Evolutionary conservation across 352 stramenopile genomes (phyloP), one percentile per base, ranked within the genome.

Genomic region (Poterioochromonas sp.): DNA sequence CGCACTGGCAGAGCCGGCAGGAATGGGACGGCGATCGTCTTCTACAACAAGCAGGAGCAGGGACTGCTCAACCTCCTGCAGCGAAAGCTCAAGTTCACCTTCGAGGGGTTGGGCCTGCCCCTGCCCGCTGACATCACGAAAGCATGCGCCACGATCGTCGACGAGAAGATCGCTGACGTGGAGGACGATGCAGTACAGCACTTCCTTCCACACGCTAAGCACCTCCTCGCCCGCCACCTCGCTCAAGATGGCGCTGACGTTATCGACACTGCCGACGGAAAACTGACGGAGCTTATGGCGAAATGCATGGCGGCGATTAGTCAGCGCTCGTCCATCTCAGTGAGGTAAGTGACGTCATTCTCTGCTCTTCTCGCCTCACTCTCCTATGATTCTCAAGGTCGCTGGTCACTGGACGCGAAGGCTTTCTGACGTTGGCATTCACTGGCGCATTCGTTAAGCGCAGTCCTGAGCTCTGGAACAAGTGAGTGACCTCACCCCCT

Each of bases 21-120:
- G 78, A 96, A 95, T 80, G 96, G 95, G 65, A 90, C 96, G 79
- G 98, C 95, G 81, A 92, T 99, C 81, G 98, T 93, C 34, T 88
- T 99, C 53, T 97, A 94, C 83, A 95, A 58, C 47, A 58, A 26
- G 15, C 15, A 58, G 15, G 47, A 58, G 26, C 15, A 58, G 15
- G 47, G 15, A 15, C 39, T 43, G 26, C 15, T 71, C 3, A 43
- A 12, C 32, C 11, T 18, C 26, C 41, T 32, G 3, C 18, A 71
- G 32, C 11, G 34, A 29, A 20, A 22, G 32, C 41, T 71, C 12
- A 71, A 47, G 86, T 71, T 85, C 85, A 77, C 80, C 85, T 80
- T 76, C 39, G 34, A 35, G 37, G 26, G 43, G 1, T 11, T n/a
- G 18, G n/a, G n/a, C 5, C 69, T 29, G 8, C 82, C 84, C 49